Evolutionary conservation across 345 rosid species (phyloP).

Genomic region (Bruguiera gymnorhiza): DNA sequence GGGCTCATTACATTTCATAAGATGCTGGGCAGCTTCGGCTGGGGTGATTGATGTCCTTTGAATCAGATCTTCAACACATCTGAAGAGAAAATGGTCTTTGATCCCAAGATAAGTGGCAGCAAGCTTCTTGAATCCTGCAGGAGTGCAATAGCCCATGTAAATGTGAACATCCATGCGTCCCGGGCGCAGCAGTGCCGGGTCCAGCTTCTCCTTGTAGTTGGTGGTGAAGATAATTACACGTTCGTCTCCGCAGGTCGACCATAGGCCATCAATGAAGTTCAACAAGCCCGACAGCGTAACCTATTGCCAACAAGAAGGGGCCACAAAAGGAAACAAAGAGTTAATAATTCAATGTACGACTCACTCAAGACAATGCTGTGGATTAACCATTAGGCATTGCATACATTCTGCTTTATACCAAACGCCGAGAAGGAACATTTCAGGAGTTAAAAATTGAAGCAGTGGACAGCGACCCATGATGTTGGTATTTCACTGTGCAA

Average conservation of each 20-base stretch:
- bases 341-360: neutral
- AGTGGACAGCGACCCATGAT: neutral
- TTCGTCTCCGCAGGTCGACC: slow-evolving; percentile 36
- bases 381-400: neutral
- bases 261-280: slow-evolving; percentile 32
- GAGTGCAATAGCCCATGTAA: slow-evolving; percentile 24
- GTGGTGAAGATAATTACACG: slow-evolving; percentile 27
- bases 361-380: no score
- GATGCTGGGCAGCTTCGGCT: slow-evolving; percentile 25
- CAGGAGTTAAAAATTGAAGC: no score
- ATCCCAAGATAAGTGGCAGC: slow-evolving; percentile 19
- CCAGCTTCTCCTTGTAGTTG: slow-evolving; percentile 24
- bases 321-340: neutral
- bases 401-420: neutral
- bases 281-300: slow-evolving; percentile 24
- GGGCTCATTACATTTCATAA: slow-evolving; percentile 17
- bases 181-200: slow-evolving; percentile 24
- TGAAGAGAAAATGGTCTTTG: slow-evolving; percentile 17
- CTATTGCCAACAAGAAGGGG: neutral
- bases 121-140: slow-evolving; percentile 15
- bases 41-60: slow-evolving; percentile 10
- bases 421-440: no score
- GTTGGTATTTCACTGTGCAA: neutral
- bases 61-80: slow-evolving; percentile 18
- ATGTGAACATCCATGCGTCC: slow-evolving; percentile 31